phyloP scores from a whole-genome alignment of 495 filamentous ascomycete genomes.

The Gamarada debralockiae region DNA sequence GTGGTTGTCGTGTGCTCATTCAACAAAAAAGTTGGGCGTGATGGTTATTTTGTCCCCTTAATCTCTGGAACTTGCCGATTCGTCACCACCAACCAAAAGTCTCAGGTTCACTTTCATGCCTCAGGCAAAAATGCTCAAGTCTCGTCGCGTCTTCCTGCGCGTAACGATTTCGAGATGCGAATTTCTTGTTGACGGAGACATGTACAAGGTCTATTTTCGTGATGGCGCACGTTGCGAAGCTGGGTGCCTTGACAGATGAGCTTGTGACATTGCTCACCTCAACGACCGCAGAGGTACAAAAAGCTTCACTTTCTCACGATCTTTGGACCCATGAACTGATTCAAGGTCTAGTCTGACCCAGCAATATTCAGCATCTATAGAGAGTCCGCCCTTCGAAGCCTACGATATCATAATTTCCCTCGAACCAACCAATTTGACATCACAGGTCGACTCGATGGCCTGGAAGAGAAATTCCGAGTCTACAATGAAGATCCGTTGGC shows the following conservation, averaged over 20 bases:
- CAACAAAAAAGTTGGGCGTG: slow-evolving; percentile 6
- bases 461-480: slow-evolving; percentile 85
- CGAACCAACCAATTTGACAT: slow-evolving; percentile 91
- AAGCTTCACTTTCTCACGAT: not conserved
- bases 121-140: not conserved
- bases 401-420: slow-evolving; percentile 58
- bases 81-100: not conserved
- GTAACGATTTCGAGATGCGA: not conserved
- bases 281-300: slow-evolving; percentile 22
- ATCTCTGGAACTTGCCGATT: not conserved
- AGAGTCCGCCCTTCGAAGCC: slow-evolving; percentile 47
- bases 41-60: not conserved
- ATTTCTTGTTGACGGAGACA: too few relatives aligned
- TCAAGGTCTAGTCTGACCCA: slow-evolving; percentile 31
- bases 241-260: slow-evolving; percentile 49
- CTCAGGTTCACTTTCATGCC: not conserved
- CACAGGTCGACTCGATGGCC: slow-evolving; percentile 63
- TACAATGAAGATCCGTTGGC: slow-evolving; percentile 74
- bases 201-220: not conserved
- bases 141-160: slow-evolving; percentile 2
- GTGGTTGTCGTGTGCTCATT: slow-evolving; percentile 5
- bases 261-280: slow-evolving; percentile 41
- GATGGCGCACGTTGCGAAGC: slow-evolving; percentile 46
- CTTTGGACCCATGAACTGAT: slow-evolving; percentile 2
- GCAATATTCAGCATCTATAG: slow-evolving; percentile 42